These are phyloP conservation scores for Emmonsiellopsis sp. DNA, from an alignment of 2,329 filamentous ascomycete species.

Conservation along the genomic window DNA sequence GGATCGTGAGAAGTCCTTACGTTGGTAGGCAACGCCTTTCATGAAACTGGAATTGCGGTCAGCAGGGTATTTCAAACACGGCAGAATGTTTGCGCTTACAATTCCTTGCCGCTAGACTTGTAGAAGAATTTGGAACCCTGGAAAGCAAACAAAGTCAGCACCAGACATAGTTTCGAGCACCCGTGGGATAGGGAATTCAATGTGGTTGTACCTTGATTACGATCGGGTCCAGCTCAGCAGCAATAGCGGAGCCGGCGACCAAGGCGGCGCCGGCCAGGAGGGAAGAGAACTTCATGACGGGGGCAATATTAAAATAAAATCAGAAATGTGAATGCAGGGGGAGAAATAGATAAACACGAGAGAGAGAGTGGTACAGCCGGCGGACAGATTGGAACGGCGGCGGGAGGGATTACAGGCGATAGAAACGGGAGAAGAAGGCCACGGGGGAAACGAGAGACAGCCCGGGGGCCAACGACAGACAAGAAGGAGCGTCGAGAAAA, in stretches of 20 bases:
- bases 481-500: constrained; percentile 7
- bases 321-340: constrained; percentile 2
- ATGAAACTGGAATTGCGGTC: constrained; percentile 54
- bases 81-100: constrained; percentile 37
- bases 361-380: not conserved
- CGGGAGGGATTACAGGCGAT: no score
- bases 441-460: no score
- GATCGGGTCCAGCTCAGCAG: constrained; percentile 49
- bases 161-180: not conserved
- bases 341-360: constrained; percentile 8
- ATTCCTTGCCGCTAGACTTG: constrained; percentile 67
- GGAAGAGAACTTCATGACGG: constrained; percentile 48
- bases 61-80: constrained; percentile 9
- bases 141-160: constrained; percentile 13
- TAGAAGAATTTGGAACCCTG: constrained; percentile 84
- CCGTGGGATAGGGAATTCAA: not conserved
- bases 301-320: not conserved
- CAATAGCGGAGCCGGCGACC: constrained; percentile 34
- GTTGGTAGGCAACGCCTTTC: constrained; percentile 91
- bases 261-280: constrained; percentile 45
- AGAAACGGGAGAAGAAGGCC: no score
- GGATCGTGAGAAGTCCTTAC: constrained; percentile 23
- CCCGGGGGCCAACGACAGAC: not conserved
- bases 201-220: constrained; percentile 52
- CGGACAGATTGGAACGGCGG: not conserved